Evolutionary conservation across 305 asterid genomes (phyloP).

Genomic region (Solanum hybrid): DNA sequence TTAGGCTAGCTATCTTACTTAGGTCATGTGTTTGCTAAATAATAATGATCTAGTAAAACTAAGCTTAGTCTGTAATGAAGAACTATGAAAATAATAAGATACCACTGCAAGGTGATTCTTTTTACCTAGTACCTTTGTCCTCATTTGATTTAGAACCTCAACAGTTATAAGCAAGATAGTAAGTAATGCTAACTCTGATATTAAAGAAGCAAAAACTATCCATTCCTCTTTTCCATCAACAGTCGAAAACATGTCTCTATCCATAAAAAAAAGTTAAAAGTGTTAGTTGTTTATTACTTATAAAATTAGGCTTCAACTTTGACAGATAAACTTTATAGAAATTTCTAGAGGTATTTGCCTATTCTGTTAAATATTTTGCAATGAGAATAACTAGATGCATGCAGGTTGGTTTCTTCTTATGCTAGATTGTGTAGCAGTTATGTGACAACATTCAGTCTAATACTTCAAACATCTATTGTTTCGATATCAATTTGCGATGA

Average conservation of each 20-base stretch:
- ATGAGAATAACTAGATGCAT: neutral
- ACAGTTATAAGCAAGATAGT: neutral
- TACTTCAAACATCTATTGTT: neutral
- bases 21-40: neutral
- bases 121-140: neutral
- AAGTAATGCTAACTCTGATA: no score
- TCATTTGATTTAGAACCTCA: no score
- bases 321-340: neutral
- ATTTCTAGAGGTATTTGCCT: neutral
- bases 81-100: neutral
- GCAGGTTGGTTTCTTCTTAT: neutral
- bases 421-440: neutral
- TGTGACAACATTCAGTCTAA: no score
- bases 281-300: no score
- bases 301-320: no score
- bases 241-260: no score
- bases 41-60: neutral
- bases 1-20: neutral
- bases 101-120: neutral
- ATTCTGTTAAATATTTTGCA: no score
- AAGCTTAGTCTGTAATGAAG: neutral
- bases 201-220: neutral
- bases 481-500: no score
- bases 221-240: neutral
- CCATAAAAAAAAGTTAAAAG: no score